Percentiles rank a stretch among this genome's conserved stretches.
phyloP scores from a whole-genome alignment of 83 land plant genomes.

The Larix sibirica region DNA sequence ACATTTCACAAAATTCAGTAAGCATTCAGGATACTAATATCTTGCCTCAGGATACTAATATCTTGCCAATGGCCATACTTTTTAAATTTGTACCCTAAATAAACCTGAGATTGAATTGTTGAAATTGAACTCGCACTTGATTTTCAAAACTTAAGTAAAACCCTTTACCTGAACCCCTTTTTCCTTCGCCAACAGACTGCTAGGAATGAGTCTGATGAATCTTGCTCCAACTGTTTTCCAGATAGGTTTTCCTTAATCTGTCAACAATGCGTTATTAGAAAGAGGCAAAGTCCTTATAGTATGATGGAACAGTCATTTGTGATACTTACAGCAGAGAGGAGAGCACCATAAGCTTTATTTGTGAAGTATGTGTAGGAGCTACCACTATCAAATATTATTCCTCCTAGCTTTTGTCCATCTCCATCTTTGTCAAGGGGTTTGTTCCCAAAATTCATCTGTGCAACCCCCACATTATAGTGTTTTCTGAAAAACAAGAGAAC shows the following conservation, averaged over 20 bases:
- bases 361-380: constrained; percentile 68
- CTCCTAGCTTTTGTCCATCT: background rate
- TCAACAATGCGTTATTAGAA: too few relatives aligned
- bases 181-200: constrained; percentile 56
- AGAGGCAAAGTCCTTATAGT: too few relatives aligned
- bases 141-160: too few relatives aligned
- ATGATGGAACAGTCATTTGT: constrained; percentile 14
- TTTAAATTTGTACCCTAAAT: too few relatives aligned
- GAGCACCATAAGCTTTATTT: constrained; percentile 36
- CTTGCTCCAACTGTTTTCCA: constrained; percentile 20
- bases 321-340: constrained; percentile 34
- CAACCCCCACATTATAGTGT: constrained; percentile 30
- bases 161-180: background rate
- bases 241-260: constrained; percentile 23
- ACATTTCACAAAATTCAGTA: background rate
- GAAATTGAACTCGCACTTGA: too few relatives aligned
- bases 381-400: constrained; percentile 57
- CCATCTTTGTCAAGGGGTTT: constrained; percentile 21
- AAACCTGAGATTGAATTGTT: too few relatives aligned
- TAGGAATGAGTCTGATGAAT: constrained; percentile 48
- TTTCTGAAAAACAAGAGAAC: constrained; percentile 24
- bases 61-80: too few relatives aligned
- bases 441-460: constrained; percentile 45
- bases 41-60: too few relatives aligned
- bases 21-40: too few relatives aligned